phyloP scores from a whole-genome alignment of 2,329 filamentous ascomycete species.

The Colletotrichum lentis region DNA sequence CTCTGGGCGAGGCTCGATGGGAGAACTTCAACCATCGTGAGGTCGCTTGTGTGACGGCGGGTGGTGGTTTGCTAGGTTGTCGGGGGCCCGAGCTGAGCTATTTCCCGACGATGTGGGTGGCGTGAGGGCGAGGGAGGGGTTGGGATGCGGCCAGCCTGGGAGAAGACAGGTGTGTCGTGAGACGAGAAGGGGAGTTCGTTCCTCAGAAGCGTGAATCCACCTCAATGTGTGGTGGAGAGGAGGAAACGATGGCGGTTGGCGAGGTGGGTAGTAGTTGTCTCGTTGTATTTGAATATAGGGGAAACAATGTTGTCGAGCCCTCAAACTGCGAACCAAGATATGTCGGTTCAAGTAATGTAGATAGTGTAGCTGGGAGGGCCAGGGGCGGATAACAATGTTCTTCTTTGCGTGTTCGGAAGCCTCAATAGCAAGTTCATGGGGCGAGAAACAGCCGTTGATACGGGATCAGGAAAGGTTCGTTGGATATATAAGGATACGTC shows the following conservation, averaged over 20 bases:
- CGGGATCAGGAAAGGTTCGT: constrained; percentile 28
- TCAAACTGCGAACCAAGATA: constrained; percentile 1
- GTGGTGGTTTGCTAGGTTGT: background rate
- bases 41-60: constrained; percentile 8
- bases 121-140: constrained; percentile 9
- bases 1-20: constrained; percentile 39
- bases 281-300: constrained; percentile 7
- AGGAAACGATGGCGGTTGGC: background rate
- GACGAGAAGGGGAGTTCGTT: background rate
- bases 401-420: constrained; percentile 37
- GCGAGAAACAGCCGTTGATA: constrained; percentile 18
- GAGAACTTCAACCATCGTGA: constrained; percentile 48
- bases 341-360: constrained; percentile 25
- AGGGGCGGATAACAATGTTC: constrained; percentile 38
- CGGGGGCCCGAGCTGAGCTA: constrained; percentile 19
- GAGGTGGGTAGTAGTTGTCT: constrained; percentile 4
- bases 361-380: constrained; percentile 40
- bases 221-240: constrained; percentile 7
- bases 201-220: constrained; percentile 10
- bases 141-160: constrained; percentile 13
- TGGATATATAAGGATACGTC: constrained; percentile 33
- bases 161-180: constrained; percentile 14
- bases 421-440: constrained; percentile 56
- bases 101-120: constrained; percentile 22
- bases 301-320: constrained; percentile 1